Evolutionary conservation across 352 stramenopile species (phyloP), one percentile per base, ranked within the genome.

Genomic region (Pythium rishiriense): DNA sequence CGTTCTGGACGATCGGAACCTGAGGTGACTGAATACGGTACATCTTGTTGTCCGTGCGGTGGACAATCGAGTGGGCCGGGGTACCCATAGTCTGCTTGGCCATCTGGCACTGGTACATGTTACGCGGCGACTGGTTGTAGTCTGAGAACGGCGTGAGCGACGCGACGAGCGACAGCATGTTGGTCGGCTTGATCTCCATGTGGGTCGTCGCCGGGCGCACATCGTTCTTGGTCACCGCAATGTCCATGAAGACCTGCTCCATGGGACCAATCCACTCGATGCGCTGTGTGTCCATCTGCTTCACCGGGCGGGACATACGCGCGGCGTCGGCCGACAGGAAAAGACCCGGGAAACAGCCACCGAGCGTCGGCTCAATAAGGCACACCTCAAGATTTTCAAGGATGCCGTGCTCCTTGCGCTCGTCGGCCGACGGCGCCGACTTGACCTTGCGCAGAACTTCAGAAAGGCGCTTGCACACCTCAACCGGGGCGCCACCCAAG

Each of bases 81-180:
- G 97, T 99, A 39, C 98, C 98, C 98, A 99, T 99, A 3, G 98
- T 99, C 76, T 99, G 98, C 82, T 99, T 99, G 39, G 97, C 98
- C 98, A 99, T 99, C 81, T 99, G 97, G 70, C 98, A 99, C 88
- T 99, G 97, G 75, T 98, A 99, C 98, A 99, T 99, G 80, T 99
- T 99, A 75, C 98, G 84, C 39, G 98, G 98, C 26, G 88, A 98
- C 83, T 99, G 98, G 79, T 99, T 99, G 80, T 99, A 99, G 80
- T 99, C 98, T 2, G 90, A 98, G 76, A 99, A 99, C 12, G 98
- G 98, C 31, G 97, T 99, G 54, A 99, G 75, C 64, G 96, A 99
- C 14, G 98, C 98, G 52, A 99, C 97, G 26, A 99, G 81, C 74
- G 94, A 99, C 29, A 99, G 81, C 97, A 99, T 99, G 74, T 98